phyloP scores from a whole-genome alignment of 108 stramenopile genomes.

The Seminavis robusta region DNA sequence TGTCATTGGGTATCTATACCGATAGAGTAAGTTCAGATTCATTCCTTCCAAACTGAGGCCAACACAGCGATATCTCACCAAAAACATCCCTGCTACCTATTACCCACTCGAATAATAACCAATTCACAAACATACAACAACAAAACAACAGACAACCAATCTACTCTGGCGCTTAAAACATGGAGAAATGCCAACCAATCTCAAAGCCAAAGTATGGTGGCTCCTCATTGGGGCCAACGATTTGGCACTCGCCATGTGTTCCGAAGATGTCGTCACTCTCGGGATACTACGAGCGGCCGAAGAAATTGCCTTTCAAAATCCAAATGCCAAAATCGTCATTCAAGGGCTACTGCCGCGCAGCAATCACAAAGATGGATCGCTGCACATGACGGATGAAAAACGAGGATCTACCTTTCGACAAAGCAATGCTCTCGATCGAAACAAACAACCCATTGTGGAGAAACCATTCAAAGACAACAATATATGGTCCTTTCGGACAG shows the following conservation, averaged over 20 bases:
- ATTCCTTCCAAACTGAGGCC: no score
- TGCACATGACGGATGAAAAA: not conserved
- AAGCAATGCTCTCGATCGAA: no score
- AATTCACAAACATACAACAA: no score
- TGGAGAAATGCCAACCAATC: conserved; percentile 57
- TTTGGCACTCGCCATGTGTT: conserved; percentile 49
- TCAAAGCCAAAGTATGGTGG: conserved; percentile 41
- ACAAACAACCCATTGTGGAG: no score
- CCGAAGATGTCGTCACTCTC: conserved; percentile 61
- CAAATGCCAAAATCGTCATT: conserved; percentile 54
- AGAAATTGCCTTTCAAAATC: conserved; percentile 38
- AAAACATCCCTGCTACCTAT: no score
- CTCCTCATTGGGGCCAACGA: conserved; percentile 65
- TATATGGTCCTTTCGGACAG: no score
- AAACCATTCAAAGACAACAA: no score
- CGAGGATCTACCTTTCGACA: no score
- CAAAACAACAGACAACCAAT: conserved; percentile 38
- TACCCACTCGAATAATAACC: no score
- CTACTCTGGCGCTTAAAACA: conserved; percentile 73
- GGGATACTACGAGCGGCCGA: conserved; percentile 65
- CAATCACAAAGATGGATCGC: not conserved
- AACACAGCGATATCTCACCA: no score
- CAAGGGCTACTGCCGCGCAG: conserved; percentile 54
- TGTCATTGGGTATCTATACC: conserved; percentile 66
- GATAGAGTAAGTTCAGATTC: conserved; percentile 65